Evolutionary conservation across 1,139 yeast species (phyloP), one percentile per base, ranked within the genome.

Genomic region (Sugiyamaella neomexicana): DNA sequence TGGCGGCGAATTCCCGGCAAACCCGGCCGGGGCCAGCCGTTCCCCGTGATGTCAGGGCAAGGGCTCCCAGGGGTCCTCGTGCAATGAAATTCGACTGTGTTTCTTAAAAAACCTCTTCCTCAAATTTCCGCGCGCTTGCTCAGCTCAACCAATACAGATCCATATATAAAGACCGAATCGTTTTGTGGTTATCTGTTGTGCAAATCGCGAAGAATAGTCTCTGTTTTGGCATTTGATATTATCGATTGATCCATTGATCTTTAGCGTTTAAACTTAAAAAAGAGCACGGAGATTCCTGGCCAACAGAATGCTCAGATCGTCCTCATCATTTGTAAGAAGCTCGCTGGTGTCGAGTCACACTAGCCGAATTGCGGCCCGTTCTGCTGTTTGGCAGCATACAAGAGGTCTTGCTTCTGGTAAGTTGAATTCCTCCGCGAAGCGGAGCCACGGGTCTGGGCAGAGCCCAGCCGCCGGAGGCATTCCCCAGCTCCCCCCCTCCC

Each of bases 331-430:
- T 27, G 45, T 50, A 17, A 48, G 54, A 37, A 54, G 46, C 50
- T 46, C 56, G 32, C 27, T 50, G 51, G 47, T 46, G 15, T 37
- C 52, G 43, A n/a, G 40, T 9, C 10, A 29, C 40, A 46, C 16
- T 15, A 38, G 52, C 39, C 53, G 52, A n/a, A 39, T 43, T 17
- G 27, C 38, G 25, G 55, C 41, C 23, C 44, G 53, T 8, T 32
- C 52, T 29, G 42, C 52, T 25, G 52, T 39, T 23, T 49, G 49
- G 56, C 56, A 43, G 29, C 53, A 37, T 10, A 27, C 43, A 23
- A 44, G 55, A 29, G 55, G 57, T 27, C 50, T 54, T 57, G 54
- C 58, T 38, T 51, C 57, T 46, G 58, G 68, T 64, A 58, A 53
- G 68, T n/a, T 61, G 39, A 9, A 29, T 9, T 29, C n/a, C 34